These are phyloP conservation scores for Nannochloropsis gaditana DNA, from an alignment of 108 stramenopile species.

Conservation along the genomic window DNA sequence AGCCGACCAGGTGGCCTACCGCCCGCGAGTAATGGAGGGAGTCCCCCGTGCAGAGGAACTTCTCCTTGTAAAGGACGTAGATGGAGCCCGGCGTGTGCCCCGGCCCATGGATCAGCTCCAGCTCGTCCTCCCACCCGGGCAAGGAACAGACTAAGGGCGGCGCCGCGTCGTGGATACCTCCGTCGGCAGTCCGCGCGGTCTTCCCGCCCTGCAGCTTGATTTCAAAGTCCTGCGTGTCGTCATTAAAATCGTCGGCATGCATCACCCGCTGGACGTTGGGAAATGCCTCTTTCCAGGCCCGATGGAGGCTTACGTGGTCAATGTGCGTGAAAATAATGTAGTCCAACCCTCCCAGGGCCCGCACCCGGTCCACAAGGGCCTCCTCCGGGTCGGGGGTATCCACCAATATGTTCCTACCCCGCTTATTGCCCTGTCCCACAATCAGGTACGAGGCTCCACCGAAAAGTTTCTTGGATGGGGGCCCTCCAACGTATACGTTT, in stretches of 20 bases:
- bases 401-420: neutral
- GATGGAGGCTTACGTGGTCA: neutral
- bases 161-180: too few species aligned
- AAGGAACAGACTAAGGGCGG: neutral
- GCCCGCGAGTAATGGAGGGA: neutral
- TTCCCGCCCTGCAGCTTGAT: neutral
- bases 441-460: neutral
- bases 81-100: neutral
- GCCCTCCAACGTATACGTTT: neutral
- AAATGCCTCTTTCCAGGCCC: neutral
- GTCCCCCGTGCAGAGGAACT: neutral
- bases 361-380: neutral
- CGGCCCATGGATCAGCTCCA: conserved; percentile 10
- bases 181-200: neutral
- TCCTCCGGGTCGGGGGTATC: neutral
- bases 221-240: neutral
- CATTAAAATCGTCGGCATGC: neutral
- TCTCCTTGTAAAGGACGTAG: neutral
- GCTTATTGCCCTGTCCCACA: neutral
- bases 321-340: neutral
- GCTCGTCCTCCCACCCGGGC: neutral
- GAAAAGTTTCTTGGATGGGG: neutral
- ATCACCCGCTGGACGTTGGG: neutral
- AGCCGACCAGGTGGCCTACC: neutral
- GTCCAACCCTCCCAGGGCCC: neutral